A percentile compares a stretch with the other conserved stretches of the same genome.
Conservation (phyloP, 352 stramenopile species). For the Stephanocyclus meneghinianus region DNA sequence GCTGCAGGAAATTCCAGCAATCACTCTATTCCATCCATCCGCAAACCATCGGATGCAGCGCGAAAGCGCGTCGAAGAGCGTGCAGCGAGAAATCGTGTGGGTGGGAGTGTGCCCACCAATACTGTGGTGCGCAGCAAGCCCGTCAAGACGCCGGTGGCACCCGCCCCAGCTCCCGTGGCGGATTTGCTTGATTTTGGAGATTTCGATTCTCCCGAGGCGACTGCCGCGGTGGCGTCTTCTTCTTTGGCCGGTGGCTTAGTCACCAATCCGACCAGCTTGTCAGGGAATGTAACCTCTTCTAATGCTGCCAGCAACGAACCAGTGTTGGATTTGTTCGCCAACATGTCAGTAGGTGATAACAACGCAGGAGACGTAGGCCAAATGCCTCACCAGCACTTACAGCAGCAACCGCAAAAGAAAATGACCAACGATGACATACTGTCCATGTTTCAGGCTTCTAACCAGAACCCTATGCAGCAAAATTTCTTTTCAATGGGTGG, state of each 20-base stretch:
- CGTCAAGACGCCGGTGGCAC: conserved; percentile 17
- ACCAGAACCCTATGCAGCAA: conserved; percentile 30
- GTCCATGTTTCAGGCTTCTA: conserved; percentile 49
- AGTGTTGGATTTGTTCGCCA: conserved; percentile 51
- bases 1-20: conserved; percentile 1
- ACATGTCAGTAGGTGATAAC: conserved; percentile 39
- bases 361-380: background rate
- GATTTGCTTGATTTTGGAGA: conserved; percentile 79
- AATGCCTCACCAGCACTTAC: background rate
- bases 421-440: conserved; percentile 54
- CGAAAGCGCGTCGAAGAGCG: conserved; percentile 60
- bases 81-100: conserved; percentile 45
- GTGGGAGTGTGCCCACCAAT: conserved; percentile 1
- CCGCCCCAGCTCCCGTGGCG: conserved; percentile 35
- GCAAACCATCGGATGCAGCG: conserved; percentile 66
- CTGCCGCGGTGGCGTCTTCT: conserved; percentile 21
- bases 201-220: conserved; percentile 46
- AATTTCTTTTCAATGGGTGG: conserved; percentile 34
- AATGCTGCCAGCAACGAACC: conserved; percentile 19
- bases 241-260: conserved; percentile 15
- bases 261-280: conserved; percentile 5
- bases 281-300: background rate
- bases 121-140: conserved; percentile 20
- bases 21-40: conserved; percentile 8
- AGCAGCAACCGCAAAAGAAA: conserved; percentile 22